A percentile compares a stretch with the other conserved stretches of the same genome.
These are phyloP conservation scores for Podila epicladia DNA, from an alignment of 192 early-diverging fungal genomes.

Conservation along the genomic window DNA sequence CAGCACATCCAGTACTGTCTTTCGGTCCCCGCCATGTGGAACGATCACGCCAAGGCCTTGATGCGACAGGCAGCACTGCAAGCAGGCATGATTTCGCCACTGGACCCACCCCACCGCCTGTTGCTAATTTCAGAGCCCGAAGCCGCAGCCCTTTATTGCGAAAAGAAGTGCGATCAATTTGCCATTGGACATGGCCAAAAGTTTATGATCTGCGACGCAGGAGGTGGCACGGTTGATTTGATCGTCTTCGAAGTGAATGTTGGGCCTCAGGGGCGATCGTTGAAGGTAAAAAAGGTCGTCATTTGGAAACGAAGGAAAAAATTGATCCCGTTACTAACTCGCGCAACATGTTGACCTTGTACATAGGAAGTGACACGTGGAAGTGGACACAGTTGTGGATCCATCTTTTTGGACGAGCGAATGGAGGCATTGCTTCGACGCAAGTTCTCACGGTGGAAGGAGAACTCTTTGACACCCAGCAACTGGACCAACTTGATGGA, in stretches of 20 bases:
- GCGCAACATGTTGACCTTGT: neutral
- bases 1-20: constrained; percentile 61
- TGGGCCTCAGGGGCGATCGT: constrained; percentile 51
- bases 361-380: constrained; percentile 55
- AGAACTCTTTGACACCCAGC: constrained; percentile 32
- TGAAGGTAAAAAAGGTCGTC: constrained; percentile 6
- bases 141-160: constrained; percentile 48
- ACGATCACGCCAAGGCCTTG: constrained; percentile 61
- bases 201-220: constrained; percentile 59
- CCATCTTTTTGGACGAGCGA: constrained; percentile 59
- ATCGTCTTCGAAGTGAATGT: constrained; percentile 63
- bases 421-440: constrained; percentile 54
- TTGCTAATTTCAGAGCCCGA: constrained; percentile 51
- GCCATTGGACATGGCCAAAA: constrained; percentile 43
- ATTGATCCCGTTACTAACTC: neutral
- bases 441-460: constrained; percentile 53
- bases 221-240: constrained; percentile 59
- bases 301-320: neutral
- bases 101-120: constrained; percentile 59
- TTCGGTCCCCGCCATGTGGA: constrained; percentile 68
- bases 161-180: constrained; percentile 53
- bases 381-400: constrained; percentile 60
- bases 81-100: constrained; percentile 54
- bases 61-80: constrained; percentile 63
- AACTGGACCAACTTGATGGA: constrained; percentile 55